Conservation (phyloP, 345 rosid species). For the Eucalyptus microcorys region DNA sequence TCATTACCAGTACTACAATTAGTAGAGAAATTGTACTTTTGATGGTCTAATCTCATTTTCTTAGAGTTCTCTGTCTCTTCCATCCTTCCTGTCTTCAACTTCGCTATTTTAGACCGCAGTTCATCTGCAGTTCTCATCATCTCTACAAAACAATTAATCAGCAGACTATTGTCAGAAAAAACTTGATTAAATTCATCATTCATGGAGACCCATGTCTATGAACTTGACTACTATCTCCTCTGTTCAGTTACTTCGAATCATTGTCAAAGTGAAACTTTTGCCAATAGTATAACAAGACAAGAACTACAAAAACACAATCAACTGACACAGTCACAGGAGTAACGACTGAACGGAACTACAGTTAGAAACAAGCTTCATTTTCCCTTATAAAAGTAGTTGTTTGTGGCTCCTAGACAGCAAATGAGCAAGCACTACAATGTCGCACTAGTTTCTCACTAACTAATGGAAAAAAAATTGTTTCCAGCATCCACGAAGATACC, state of each 20-base stretch:
- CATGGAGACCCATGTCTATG: background rate
- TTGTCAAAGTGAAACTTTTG: background rate
- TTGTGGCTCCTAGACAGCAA: background rate
- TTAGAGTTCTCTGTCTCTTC: conserved; percentile 3
- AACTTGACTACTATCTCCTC: background rate
- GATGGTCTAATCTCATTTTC: conserved; percentile 19
- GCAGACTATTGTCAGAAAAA: background rate
- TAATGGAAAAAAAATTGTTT: background rate
- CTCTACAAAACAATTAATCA: conserved; percentile 21
- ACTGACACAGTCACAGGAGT: background rate
- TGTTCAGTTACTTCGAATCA: background rate
- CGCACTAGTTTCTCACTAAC: background rate
- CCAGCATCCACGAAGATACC: background rate
- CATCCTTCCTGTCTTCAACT: conserved; percentile 17
- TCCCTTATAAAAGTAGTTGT: background rate
- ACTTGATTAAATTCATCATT: background rate
- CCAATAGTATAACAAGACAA: background rate
- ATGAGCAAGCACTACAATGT: background rate
- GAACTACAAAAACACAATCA: background rate
- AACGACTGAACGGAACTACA: background rate
- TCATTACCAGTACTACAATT: conserved; percentile 18
- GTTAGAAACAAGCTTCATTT: background rate
- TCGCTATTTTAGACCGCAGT: conserved; percentile 32
- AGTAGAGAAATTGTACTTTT: conserved; percentile 6
- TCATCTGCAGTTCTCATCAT: conserved; percentile 46